Conservation (phyloP, 306 rosid genomes). For the Crotalaria pallida region DNA sequence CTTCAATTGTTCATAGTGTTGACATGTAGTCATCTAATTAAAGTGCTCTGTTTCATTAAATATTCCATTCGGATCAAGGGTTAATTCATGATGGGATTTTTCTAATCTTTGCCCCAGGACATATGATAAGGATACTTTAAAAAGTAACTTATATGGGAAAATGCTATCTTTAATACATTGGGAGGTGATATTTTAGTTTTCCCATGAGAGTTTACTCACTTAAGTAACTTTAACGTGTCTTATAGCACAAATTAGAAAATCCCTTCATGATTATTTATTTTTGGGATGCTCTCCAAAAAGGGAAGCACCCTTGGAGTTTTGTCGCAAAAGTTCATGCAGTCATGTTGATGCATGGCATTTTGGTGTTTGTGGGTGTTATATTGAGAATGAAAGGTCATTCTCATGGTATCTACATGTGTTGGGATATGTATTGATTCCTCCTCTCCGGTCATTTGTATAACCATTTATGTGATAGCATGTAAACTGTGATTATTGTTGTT, state of each 20-base stretch:
- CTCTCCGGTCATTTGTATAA: conserved; percentile 37
- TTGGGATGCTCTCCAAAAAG: conserved; percentile 50
- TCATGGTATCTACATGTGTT: conserved; percentile 31
- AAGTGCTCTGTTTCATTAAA: conserved; percentile 37
- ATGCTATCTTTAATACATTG: no score
- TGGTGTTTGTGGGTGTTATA: conserved; percentile 41
- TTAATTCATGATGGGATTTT: no score
- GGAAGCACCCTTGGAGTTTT: conserved; percentile 42
- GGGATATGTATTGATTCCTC: conserved; percentile 33
- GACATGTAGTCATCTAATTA: conserved; percentile 57
- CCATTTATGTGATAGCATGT: conserved; percentile 39
- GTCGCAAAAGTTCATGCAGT: conserved; percentile 27
- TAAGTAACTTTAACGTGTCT: no score
- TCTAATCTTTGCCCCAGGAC: no score
- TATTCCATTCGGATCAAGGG: conserved; percentile 38
- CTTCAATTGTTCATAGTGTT: conserved; percentile 65
- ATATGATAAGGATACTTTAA: no score
- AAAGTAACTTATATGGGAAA: no score
- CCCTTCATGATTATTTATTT: conserved; percentile 66
- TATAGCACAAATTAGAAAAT: no score
- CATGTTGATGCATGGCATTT: conserved; percentile 34
- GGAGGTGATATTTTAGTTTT: no score
- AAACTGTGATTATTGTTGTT: conserved; percentile 37
- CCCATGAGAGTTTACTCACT: no score
- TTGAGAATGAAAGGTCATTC: conserved; percentile 60